A percentile compares a stretch with the other conserved stretches of the same genome.
Conservation (phyloP, 345 rosid genomes). For the Populus euphratica region DNA sequence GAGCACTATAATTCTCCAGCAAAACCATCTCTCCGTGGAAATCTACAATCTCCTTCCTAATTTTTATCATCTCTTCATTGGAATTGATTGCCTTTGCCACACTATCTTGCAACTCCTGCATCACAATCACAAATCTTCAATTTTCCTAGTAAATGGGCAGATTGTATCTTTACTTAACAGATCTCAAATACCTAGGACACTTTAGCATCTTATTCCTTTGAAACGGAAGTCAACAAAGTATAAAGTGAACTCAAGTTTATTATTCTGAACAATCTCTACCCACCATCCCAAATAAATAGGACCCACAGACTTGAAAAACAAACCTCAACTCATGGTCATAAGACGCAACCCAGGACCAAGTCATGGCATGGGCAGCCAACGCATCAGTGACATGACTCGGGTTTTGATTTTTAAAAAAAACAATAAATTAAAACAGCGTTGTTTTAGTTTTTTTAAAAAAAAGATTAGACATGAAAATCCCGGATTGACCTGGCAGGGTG, state of each 20-base stretch:
- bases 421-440: too few relatives aligned
- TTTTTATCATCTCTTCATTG: slow-evolving; percentile 52
- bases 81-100: slow-evolving; percentile 56
- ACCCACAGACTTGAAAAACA: background rate
- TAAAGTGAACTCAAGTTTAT: background rate
- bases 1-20: slow-evolving; percentile 91
- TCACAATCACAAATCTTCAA: slow-evolving; percentile 4
- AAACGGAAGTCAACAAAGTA: background rate
- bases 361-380: too few relatives aligned
- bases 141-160: background rate
- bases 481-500: too few relatives aligned
- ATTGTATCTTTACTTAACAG: background rate
- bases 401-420: too few relatives aligned
- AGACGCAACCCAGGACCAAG: too few relatives aligned
- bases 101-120: slow-evolving; percentile 75
- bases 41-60: slow-evolving; percentile 77
- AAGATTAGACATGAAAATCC: too few relatives aligned
- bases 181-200: background rate
- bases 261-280: background rate
- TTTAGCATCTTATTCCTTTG: background rate
- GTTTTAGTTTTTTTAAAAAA: too few relatives aligned
- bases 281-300: background rate
- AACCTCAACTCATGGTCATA: background rate
- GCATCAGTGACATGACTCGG: too few relatives aligned
- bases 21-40: slow-evolving; percentile 97